phyloP scores from a whole-genome alignment of 257 asterid species.

The Verbena officinalis region DNA sequence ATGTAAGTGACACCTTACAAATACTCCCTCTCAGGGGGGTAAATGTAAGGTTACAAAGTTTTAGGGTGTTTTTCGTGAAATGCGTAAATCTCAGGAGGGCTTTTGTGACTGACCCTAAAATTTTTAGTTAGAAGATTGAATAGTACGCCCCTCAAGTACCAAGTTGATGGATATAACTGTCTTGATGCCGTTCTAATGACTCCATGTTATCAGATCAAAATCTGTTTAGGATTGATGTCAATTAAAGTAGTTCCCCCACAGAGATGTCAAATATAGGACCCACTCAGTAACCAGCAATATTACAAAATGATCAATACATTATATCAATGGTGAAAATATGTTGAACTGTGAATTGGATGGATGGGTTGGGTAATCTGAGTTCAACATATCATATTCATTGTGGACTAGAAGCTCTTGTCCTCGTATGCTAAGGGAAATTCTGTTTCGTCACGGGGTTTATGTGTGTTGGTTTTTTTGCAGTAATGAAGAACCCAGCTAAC shows the following conservation, averaged over 20 bases:
- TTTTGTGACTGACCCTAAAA: no score
- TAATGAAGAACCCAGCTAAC: slow-evolving; percentile 95
- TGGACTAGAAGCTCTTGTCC: no score
- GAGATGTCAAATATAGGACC: background rate
- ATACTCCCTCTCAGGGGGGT: no score
- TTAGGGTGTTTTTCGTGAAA: no score
- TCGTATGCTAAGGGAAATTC: background rate
- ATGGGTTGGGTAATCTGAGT: background rate
- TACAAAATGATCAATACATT: background rate
- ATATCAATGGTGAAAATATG: background rate
- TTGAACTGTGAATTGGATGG: background rate
- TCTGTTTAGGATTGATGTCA: background rate
- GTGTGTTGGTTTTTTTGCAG: slow-evolving; percentile 44
- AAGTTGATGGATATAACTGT: background rate
- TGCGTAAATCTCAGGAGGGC: no score
- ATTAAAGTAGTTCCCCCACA: background rate
- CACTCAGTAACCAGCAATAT: background rate
- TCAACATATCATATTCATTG: no score
- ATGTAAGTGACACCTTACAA: no score
- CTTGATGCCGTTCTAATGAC: background rate
- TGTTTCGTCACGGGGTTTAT: background rate
- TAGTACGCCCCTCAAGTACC: background rate
- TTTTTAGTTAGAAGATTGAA: background rate
- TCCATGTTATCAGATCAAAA: background rate
- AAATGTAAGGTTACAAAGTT: no score